These are phyloP conservation scores for Starmerella potacharoeniae DNA, from an alignment of 805 yeast genomes.

Conservation along the genomic window DNA sequence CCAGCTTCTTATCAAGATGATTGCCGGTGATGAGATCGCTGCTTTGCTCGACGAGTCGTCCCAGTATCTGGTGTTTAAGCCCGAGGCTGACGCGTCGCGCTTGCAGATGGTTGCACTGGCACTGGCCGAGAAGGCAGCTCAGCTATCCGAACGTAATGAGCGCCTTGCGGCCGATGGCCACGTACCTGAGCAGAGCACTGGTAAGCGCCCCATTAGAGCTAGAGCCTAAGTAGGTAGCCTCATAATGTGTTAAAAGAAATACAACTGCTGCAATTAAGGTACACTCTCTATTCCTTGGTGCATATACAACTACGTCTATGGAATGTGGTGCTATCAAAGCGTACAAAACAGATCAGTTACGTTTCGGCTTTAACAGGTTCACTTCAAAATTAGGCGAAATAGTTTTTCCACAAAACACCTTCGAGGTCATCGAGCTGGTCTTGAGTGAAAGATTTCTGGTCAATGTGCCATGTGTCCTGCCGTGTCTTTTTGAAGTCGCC, in stretches of 20 bases:
- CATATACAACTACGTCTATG: no score
- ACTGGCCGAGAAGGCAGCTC: constrained; percentile 68
- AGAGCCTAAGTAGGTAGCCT: not conserved
- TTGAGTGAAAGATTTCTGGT: constrained; percentile 56
- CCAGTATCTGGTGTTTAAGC: constrained; percentile 52
- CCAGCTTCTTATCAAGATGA: constrained; percentile 60
- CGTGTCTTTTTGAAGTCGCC: constrained; percentile 82
- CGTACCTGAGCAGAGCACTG: constrained; percentile 27
- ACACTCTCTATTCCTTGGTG: not conserved
- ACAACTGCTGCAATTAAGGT: no score
- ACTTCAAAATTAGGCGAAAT: constrained; percentile 46
- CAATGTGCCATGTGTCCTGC: constrained; percentile 94
- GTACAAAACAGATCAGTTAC: no score
- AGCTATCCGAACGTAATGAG: constrained; percentile 74
- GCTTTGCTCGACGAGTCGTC: constrained; percentile 64
- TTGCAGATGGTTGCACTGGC: constrained; percentile 80
- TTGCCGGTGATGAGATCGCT: constrained; percentile 61
- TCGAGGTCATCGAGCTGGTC: constrained; percentile 83
- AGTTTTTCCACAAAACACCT: constrained; percentile 88
- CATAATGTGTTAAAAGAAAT: not conserved
- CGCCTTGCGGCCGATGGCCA: constrained; percentile 70
- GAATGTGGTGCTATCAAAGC: no score
- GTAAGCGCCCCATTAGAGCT: constrained; percentile 13
- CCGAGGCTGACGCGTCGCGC: constrained; percentile 68
- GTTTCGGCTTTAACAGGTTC: no score